Conservation (phyloP, 805 yeast genomes). For the Saccharomycopsis sp. region DNA sequence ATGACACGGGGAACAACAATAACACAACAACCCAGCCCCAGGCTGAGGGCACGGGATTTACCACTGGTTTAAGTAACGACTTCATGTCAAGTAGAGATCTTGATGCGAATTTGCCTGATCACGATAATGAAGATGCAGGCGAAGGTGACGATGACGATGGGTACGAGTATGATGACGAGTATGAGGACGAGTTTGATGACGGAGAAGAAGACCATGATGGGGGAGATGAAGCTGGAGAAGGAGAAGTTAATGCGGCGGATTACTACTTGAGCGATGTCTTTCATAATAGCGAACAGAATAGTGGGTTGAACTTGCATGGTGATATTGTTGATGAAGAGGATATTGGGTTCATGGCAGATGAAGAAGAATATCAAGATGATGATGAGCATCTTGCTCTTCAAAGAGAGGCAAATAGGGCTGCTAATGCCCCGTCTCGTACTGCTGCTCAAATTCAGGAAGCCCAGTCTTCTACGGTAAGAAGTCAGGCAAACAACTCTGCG, state of each 20-base stretch:
- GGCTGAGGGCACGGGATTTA: constrained; percentile 19
- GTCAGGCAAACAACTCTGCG: too few relatives aligned
- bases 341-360: constrained; percentile 18
- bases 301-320: too few relatives aligned
- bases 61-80: constrained; percentile 17
- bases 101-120: constrained; percentile 25
- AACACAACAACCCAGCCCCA: constrained; percentile 14
- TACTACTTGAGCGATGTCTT: constrained; percentile 24
- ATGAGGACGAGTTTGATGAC: constrained; percentile 1
- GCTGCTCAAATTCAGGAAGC: too few relatives aligned
- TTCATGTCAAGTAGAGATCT: constrained; percentile 24
- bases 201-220: neutral
- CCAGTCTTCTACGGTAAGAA: too few relatives aligned
- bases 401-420: too few relatives aligned
- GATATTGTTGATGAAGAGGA: constrained; percentile 1
- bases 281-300: constrained; percentile 15
- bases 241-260: constrained; percentile 20
- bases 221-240: constrained; percentile 9
- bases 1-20: neutral
- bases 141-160: neutral
- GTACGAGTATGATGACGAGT: constrained; percentile 5
- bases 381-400: too few relatives aligned
- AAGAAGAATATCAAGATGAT: constrained; percentile 16
- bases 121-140: constrained; percentile 10
- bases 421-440: too few relatives aligned